Percentiles rank a stretch among this genome's conserved stretches.
phyloP scores from a whole-genome alignment of 2,329 filamentous ascomycete genomes.

The Calonectria crousiana region DNA sequence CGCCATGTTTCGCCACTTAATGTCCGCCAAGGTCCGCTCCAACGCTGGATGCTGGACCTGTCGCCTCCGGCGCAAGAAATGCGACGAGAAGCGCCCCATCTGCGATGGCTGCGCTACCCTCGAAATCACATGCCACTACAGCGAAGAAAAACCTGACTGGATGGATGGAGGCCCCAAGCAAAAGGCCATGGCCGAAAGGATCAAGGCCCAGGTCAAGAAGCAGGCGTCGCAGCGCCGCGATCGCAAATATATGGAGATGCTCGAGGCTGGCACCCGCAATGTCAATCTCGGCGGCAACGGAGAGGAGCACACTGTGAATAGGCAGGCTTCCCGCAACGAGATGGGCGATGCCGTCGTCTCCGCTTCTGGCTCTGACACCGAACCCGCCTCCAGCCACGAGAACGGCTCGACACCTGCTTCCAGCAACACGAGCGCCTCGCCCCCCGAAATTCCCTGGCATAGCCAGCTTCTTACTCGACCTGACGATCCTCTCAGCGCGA shows the following conservation, averaged over 20 bases:
- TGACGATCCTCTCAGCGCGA: constrained; percentile 36
- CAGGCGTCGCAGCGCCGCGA: constrained; percentile 64
- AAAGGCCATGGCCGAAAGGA: constrained; percentile 62
- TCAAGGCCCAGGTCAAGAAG: constrained; percentile 70
- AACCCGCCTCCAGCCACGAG: constrained; percentile 41
- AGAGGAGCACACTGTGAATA: constrained; percentile 5
- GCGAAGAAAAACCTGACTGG: constrained; percentile 66
- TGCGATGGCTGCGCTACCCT: constrained; percentile 65
- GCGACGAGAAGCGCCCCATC: constrained; percentile 65
- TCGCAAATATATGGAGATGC: constrained; percentile 59
- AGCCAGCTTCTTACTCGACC: constrained; percentile 41
- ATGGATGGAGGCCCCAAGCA: constrained; percentile 66
- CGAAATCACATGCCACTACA: constrained; percentile 68
- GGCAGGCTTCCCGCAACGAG: constrained; percentile 15
- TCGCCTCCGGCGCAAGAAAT: constrained; percentile 71
- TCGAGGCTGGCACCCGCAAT: constrained; percentile 50
- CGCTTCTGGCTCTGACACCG: constrained; percentile 45
- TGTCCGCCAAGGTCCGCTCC: constrained; percentile 51
- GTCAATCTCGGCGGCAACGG: constrained; percentile 36
- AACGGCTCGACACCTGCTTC: constrained; percentile 44
- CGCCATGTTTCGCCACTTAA: constrained; percentile 45
- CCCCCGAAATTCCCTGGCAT: constrained; percentile 50
- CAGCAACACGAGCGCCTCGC: constrained; percentile 48
- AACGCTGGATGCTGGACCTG: constrained; percentile 71
- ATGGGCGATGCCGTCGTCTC: constrained; percentile 8